Evolutionary conservation across 1,284 basidiomycete genomes (phyloP).

Genomic region (Ustilago trichophora): DNA sequence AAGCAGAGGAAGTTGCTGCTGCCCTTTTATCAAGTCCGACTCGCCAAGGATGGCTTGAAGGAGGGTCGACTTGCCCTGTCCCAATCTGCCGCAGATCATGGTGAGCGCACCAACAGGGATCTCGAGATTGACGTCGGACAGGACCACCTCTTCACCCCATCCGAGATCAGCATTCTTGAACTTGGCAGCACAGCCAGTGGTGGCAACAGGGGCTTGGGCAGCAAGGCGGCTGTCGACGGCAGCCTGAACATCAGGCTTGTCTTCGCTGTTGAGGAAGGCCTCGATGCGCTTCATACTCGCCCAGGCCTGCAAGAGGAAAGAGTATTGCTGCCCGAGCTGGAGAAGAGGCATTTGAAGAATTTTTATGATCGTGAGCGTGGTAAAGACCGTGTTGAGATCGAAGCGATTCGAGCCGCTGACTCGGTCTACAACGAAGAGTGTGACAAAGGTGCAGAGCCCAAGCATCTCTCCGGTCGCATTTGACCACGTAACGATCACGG

Average conservation of each 20-base stretch:
- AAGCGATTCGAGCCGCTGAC: conserved; percentile 39
- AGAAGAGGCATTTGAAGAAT: conserved; percentile 51
- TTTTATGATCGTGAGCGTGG: conserved; percentile 51
- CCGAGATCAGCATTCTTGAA: too few species aligned
- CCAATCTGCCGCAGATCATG: conserved; percentile 54
- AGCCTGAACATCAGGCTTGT: conserved; percentile 15
- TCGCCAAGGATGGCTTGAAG: conserved; percentile 57
- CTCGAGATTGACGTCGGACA: conserved; percentile 28
- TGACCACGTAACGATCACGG: conserved; percentile 21
- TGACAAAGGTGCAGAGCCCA: conserved; percentile 34
- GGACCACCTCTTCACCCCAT: conserved; percentile 17
- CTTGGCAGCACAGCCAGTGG: too few species aligned
- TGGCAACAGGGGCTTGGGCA: too few species aligned
- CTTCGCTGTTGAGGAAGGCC: conserved; percentile 37
- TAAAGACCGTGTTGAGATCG: conserved; percentile 53
- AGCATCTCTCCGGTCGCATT: conserved; percentile 34
- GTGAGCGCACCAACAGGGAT: conserved; percentile 41
- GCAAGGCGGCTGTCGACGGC: conserved; percentile 1
- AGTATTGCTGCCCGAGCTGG: conserved; percentile 54
- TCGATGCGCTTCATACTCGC: conserved; percentile 55
- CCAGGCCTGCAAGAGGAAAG: conserved; percentile 42
- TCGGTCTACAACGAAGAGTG: conserved; percentile 36
- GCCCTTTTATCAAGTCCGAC: conserved; percentile 38
- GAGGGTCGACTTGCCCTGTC: conserved; percentile 58
- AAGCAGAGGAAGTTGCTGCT: conserved; percentile 17